A percentile compares a stretch with the other conserved stretches of the same genome.
phyloP scores from a whole-genome alignment of 306 rosid genomes.

The Neltuma alba region DNA sequence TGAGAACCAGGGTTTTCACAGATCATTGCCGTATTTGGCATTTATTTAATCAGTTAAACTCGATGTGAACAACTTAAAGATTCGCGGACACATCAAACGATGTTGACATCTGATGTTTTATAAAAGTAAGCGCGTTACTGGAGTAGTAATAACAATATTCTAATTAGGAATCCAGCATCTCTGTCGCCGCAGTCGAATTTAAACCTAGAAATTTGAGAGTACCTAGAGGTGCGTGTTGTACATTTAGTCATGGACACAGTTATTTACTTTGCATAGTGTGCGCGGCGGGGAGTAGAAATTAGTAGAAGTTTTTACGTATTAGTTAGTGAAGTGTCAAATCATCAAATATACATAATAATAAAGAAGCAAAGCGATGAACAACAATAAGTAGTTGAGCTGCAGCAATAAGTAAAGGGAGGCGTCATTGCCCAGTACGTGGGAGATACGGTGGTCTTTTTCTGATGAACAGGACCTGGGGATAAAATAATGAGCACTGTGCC shows the following conservation, averaged over 20 bases:
- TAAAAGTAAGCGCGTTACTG: background rate
- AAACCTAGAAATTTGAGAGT: too few species aligned
- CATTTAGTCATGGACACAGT: background rate
- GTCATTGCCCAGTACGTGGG: background rate
- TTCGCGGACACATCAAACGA: background rate
- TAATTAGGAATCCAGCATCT: background rate
- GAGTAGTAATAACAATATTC: background rate
- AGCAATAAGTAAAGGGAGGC: background rate
- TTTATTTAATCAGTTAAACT: background rate
- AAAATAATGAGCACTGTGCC: background rate
- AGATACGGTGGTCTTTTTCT: slow-evolving; percentile 34
- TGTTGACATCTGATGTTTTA: background rate
- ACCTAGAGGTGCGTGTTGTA: background rate
- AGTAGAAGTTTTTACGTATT: background rate
- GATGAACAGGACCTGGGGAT: background rate
- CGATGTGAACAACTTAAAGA: background rate
- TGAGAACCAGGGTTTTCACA: background rate
- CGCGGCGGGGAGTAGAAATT: too few species aligned
- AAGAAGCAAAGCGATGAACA: background rate
- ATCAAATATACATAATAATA: background rate
- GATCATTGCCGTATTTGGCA: background rate
- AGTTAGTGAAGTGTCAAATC: background rate
- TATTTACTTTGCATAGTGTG: too few species aligned
- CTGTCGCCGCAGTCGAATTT: background rate
- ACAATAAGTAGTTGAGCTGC: background rate